phyloP scores from a whole-genome alignment of 2,329 filamentous ascomycete species.

The Diaporthe vaccinii region DNA sequence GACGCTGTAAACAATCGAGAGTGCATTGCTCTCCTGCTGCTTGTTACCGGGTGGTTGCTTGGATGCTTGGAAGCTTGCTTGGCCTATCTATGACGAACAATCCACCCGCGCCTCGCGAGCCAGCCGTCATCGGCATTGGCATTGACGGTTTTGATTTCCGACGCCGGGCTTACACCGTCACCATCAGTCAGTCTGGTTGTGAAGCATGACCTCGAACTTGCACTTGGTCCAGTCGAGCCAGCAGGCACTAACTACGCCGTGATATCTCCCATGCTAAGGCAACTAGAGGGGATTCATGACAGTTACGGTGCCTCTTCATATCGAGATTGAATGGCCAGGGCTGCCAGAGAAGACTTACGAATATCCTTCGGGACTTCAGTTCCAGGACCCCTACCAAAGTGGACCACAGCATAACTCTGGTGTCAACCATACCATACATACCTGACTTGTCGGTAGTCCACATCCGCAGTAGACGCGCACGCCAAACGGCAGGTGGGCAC shows the following conservation, averaged over 20 bases:
- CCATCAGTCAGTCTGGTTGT: too few species aligned
- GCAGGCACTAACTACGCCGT: neutral
- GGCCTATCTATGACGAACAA: constrained; percentile 20
- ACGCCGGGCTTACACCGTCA: neutral
- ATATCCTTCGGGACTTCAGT: neutral
- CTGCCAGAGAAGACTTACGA: neutral
- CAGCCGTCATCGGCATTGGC: constrained; percentile 19
- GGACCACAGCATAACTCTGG: neutral
- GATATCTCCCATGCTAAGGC: neutral
- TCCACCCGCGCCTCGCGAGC: neutral
- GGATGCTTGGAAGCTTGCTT: constrained; percentile 20
- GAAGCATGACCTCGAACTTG: neutral
- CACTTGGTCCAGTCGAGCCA: neutral
- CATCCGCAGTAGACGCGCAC: neutral
- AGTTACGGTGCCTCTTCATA: neutral
- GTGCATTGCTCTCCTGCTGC: neutral
- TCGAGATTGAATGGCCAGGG: neutral
- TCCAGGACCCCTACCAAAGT: neutral
- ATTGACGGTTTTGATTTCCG: neutral
- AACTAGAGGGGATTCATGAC: neutral
- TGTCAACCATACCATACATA: neutral
- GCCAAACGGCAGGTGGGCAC: neutral
- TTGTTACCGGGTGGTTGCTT: neutral
- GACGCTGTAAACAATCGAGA: neutral
- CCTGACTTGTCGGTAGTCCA: too few species aligned